These are phyloP conservation scores for Eucalyptus regnans DNA, from an alignment of 345 rosid genomes.

Conservation along the genomic window DNA sequence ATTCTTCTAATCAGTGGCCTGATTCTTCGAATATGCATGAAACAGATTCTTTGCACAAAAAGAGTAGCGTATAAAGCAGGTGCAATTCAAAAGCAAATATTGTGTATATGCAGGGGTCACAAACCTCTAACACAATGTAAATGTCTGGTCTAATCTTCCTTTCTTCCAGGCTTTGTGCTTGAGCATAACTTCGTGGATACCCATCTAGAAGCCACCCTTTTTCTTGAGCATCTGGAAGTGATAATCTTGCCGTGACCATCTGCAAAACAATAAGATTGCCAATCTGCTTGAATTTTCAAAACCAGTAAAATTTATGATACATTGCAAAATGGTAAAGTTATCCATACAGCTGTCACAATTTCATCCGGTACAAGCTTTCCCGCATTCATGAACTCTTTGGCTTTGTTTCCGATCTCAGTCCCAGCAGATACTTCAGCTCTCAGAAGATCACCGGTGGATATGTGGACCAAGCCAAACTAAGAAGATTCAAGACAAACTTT, in stretches of 20 bases:
- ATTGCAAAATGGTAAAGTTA: neutral
- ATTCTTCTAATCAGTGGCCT: neutral
- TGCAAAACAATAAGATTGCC: constrained; percentile 3
- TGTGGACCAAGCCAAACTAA: constrained; percentile 70
- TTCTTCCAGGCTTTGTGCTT: constrained; percentile 70
- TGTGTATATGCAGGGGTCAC: constrained; percentile 1
- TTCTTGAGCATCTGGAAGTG: constrained; percentile 56
- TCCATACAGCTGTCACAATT: constrained; percentile 56
- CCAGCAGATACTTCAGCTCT: constrained; percentile 75
- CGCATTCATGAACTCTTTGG: constrained; percentile 69
- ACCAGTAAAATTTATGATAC: neutral
- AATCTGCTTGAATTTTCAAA: neutral
- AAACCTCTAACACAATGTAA: constrained; percentile 61
- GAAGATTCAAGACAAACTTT: neutral
- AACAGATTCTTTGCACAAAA: neutral
- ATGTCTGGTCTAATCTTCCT: constrained; percentile 66
- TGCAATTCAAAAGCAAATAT: neutral
- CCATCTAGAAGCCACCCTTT: constrained; percentile 97
- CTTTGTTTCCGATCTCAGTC: constrained; percentile 69
- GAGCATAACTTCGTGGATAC: constrained; percentile 63
- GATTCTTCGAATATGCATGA: neutral
- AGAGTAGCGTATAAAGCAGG: neutral
- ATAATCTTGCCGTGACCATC: constrained; percentile 60
- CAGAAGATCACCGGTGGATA: constrained; percentile 86
- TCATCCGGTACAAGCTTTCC: constrained; percentile 89